phyloP scores from a whole-genome alignment of 441 rosid genomes.

The Biscutella laevigata region DNA sequence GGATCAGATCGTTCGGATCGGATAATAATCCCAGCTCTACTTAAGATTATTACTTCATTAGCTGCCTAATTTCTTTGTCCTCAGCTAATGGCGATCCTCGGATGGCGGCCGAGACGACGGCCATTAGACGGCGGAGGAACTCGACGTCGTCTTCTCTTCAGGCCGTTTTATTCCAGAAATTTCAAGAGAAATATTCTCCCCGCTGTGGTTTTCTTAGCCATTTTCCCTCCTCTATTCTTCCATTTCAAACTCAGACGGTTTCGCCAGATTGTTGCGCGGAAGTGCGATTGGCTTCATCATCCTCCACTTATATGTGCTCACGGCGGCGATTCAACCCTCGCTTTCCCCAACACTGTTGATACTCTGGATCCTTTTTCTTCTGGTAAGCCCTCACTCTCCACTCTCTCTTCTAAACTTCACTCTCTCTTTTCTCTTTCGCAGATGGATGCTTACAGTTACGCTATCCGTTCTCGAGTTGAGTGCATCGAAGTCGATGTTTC shows the following conservation, averaged over 20 bases:
- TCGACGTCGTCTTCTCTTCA: slow-evolving; percentile 22
- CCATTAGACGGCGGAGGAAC: slow-evolving; percentile 26
- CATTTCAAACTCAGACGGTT: slow-evolving; percentile 71
- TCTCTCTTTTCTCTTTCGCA: slow-evolving; percentile 17
- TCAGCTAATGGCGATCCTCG: slow-evolving; percentile 21
- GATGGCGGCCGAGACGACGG: slow-evolving; percentile 24
- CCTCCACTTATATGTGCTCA: slow-evolving; percentile 98
- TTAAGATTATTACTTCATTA: too few species aligned
- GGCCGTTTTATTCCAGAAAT: slow-evolving; percentile 34
- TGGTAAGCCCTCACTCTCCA: not conserved
- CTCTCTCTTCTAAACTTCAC: not conserved
- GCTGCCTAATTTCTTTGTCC: not conserved
- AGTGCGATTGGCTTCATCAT: slow-evolving; percentile 71
- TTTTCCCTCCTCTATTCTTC: slow-evolving; percentile 77
- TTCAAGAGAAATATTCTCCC: slow-evolving; percentile 46
- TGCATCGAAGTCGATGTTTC: slow-evolving; percentile 94
- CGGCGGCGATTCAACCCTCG: slow-evolving; percentile 85
- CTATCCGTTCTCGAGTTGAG: slow-evolving; percentile 68
- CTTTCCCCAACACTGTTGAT: slow-evolving; percentile 77
- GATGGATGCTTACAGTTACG: slow-evolving; percentile 70
- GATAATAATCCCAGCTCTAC: too few species aligned
- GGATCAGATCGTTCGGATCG: too few species aligned
- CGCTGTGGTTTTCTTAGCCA: slow-evolving; percentile 49
- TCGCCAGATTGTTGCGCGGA: slow-evolving; percentile 38
- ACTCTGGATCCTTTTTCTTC: slow-evolving; percentile 4